Evolutionary conservation across 441 rosid species (phyloP), one percentile per base, ranked within the genome.

Genomic region (Omphalea diandra): DNA sequence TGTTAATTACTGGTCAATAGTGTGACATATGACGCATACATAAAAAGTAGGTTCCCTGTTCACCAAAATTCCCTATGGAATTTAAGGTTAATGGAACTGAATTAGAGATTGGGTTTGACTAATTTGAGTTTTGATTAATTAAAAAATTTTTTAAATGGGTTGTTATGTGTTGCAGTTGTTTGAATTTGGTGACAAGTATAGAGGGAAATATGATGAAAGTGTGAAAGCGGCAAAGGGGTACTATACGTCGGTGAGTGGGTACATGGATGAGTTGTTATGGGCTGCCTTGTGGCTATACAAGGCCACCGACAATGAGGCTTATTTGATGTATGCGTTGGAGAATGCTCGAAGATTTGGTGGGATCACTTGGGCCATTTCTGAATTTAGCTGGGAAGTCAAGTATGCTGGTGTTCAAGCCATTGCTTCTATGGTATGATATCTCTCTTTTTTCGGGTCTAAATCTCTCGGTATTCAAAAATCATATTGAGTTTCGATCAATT

Each of bases 381-480:
- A 94, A 74, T 94, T 94, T 79, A 91, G 97, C 75, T 94, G 98
- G 98, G 98, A 94, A 80, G 96, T 91, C n/a, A 94, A 94, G 80
- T 91, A 80, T 63, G 90, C 97, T 57, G 98, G 91, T 17, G 66
- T 94, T 73, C 98, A 94, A 59, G 61, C 90, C 62, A 75, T 88
- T 36, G 90, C 93, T 53, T 86, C 97, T 17, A 86, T 81, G 96
- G 97, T 90, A 82, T 63, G 3, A 15, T 14, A 32, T 1, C 20
- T 55, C 52, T 12, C 1, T 5, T 20, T 36, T n/a, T n/a, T n/a
- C n/a, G n/a, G n/a, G n/a, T n/a, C n/a, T n/a, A n/a, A n/a, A n/a
- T n/a, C n/a, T n/a, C n/a, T n/a, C n/a, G n/a, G n/a, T n/a, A n/a
- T n/a, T n/a, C n/a, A n/a, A n/a, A n/a, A n/a, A n/a, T n/a, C n/a